Conservation (phyloP, 2,329 filamentous ascomycete genomes). For the Penicillium sp. region DNA sequence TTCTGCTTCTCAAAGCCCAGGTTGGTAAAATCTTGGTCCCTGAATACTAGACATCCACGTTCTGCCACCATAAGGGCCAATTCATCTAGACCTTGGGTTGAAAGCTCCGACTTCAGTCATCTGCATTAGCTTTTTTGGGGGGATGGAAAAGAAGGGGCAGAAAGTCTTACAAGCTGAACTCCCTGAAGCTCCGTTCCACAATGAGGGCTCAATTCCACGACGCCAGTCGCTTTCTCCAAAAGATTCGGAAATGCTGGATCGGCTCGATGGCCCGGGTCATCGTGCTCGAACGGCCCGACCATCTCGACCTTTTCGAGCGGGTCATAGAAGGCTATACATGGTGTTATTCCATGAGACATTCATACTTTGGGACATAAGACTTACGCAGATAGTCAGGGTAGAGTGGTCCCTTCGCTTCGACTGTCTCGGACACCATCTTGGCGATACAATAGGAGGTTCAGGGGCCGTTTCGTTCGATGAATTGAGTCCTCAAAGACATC, state of each 20-base stretch:
- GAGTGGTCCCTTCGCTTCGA: neutral
- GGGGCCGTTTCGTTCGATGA: too few species aligned
- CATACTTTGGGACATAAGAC: neutral
- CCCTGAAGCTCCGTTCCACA: neutral
- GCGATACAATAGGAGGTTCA: too few species aligned
- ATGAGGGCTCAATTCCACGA: neutral
- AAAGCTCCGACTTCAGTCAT: neutral
- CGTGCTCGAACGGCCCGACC: neutral
- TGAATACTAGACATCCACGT: neutral
- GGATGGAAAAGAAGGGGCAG: too few species aligned
- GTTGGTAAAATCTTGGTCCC: neutral
- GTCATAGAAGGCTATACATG: neutral
- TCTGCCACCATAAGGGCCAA: neutral
- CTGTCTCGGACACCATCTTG: neutral
- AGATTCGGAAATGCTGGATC: neutral
- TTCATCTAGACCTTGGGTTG: neutral
- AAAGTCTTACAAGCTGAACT: neutral
- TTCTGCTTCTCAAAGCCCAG: neutral
- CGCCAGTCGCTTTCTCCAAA: neutral
- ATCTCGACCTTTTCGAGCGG: neutral
- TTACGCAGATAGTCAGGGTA: slow-evolving; percentile 1
- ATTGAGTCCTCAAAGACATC: too few species aligned
- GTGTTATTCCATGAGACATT: neutral
- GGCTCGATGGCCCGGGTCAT: neutral
- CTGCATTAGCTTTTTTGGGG: neutral